A percentile compares a stretch with the other conserved stretches of the same genome.
These are phyloP conservation scores for Tanozyma kutaoensis DNA, from an alignment of 805 yeast species.

Conservation along the genomic window DNA sequence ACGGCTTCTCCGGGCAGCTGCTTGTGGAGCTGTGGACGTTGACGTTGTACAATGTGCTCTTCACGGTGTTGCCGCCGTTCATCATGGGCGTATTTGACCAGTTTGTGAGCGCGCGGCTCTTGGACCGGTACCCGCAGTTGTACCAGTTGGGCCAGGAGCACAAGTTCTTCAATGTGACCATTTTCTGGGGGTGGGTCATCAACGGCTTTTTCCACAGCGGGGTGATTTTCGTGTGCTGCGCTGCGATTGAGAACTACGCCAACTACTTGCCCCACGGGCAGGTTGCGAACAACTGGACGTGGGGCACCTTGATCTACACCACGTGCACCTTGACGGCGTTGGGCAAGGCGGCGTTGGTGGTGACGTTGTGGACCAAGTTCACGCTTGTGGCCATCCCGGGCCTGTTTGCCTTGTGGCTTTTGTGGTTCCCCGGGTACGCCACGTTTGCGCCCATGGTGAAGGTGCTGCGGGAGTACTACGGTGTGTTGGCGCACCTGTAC, in stretches of 20 bases:
- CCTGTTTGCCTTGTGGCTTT: slow-evolving; percentile 72
- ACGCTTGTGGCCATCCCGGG: slow-evolving; percentile 92
- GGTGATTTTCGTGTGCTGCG: slow-evolving; percentile 62
- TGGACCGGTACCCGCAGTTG: slow-evolving; percentile 85
- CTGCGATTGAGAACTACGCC: slow-evolving; percentile 56
- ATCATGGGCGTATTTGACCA: slow-evolving; percentile 95
- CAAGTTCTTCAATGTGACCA: slow-evolving; percentile 76
- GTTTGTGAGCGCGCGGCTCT: slow-evolving; percentile 78
- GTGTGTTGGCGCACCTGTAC: slow-evolving; percentile 65
- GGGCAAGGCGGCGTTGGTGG: slow-evolving; percentile 89
- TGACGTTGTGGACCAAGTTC: slow-evolving; percentile 91
- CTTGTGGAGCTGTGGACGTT: slow-evolving; percentile 96
- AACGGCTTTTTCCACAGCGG: slow-evolving; percentile 95
- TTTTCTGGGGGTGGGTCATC: slow-evolving; percentile 95
- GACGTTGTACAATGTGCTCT: slow-evolving; percentile 88
- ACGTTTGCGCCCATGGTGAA: slow-evolving; percentile 70
- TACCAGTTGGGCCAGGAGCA: slow-evolving; percentile 86
- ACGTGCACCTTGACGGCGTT: slow-evolving; percentile 78
- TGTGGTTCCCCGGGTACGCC: slow-evolving; percentile 79
- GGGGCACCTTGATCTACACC: slow-evolving; percentile 88
- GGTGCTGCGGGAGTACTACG: slow-evolving; percentile 76
- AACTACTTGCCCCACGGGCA: slow-evolving; percentile 54
- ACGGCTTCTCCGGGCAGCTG: slow-evolving; percentile 91
- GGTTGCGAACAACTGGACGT: slow-evolving; percentile 80
- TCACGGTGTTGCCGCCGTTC: slow-evolving; percentile 92